phyloP scores from a whole-genome alignment of 2,329 filamentous ascomycete species.

The Hortaea sp. region DNA sequence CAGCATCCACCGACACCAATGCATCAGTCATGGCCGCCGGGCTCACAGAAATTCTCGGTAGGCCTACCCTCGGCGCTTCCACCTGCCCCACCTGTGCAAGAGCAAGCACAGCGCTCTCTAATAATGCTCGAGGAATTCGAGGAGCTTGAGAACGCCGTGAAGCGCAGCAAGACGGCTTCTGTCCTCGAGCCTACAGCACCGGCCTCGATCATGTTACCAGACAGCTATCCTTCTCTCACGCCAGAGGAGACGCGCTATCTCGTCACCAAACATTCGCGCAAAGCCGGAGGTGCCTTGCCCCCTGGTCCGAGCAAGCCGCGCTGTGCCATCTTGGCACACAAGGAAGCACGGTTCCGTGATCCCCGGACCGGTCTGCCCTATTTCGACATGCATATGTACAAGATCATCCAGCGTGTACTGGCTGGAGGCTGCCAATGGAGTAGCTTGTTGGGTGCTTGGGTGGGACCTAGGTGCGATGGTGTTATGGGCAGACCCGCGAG shows the following conservation, averaged over 20 bases:
- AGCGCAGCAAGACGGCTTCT: conserved; percentile 12
- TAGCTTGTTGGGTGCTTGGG: conserved; percentile 68
- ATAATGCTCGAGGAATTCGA: conserved; percentile 25
- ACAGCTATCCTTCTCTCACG: conserved; percentile 41
- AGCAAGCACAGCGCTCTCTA: conserved; percentile 24
- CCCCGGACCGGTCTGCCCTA: conserved; percentile 76
- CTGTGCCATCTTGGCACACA: conserved; percentile 62
- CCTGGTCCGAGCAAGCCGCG: conserved; percentile 29
- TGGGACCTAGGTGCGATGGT: conserved; percentile 42
- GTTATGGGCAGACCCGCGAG: conserved; percentile 48
- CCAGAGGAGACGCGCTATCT: conserved; percentile 40
- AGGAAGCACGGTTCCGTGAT: conserved; percentile 74
- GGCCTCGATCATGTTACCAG: conserved; percentile 45
- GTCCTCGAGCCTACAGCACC: conserved; percentile 45
- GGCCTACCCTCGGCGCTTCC: conserved; percentile 1
- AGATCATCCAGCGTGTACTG: conserved; percentile 65
- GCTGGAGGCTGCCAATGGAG: conserved; percentile 76
- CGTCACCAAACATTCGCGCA: conserved; percentile 38
- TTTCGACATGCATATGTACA: conserved; percentile 68
- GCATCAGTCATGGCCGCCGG: conserved; percentile 13
- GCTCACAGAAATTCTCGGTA: conserved; percentile 7
- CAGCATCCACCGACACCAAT: conserved; percentile 4
- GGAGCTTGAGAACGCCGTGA: conserved; percentile 20
- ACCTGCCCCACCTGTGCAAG: conserved; percentile 16
- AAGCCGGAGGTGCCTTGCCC: conserved; percentile 23